phyloP scores from a whole-genome alignment of 495 filamentous ascomycete genomes.

The Halenospora varia region DNA sequence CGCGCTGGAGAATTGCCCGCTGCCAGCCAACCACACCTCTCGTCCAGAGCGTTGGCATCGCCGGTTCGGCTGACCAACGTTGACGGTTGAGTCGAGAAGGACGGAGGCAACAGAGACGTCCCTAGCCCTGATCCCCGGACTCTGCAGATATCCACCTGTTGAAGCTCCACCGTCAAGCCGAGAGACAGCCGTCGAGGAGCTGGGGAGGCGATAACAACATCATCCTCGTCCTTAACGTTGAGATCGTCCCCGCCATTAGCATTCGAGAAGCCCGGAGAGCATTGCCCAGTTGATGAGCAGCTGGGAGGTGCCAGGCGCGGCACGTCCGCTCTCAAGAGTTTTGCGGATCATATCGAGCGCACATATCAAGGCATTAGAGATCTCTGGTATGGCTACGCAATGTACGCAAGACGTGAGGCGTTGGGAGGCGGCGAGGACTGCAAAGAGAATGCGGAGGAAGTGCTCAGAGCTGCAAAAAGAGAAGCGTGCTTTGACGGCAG shows the following conservation, averaged over 20 bases:
- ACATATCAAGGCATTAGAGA: constrained; percentile 1
- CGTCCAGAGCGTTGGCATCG: background rate
- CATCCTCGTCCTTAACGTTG: constrained; percentile 11
- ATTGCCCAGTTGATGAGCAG: constrained; percentile 18
- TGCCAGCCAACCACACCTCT: background rate
- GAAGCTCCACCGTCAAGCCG: background rate
- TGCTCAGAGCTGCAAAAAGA: too few relatives aligned
- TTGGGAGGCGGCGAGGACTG: too few relatives aligned
- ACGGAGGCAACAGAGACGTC: background rate
- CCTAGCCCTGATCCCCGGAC: background rate
- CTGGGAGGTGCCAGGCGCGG: background rate
- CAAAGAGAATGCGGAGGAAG: too few relatives aligned
- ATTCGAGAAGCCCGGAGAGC: constrained; percentile 13
- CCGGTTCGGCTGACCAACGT: background rate
- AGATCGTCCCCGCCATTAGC: constrained; percentile 13
- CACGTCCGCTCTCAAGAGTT: background rate
- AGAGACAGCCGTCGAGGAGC: background rate
- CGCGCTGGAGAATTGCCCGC: background rate
- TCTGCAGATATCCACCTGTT: background rate
- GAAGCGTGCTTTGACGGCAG: background rate
- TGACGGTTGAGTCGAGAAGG: background rate
- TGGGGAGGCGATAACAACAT: constrained; percentile 3
- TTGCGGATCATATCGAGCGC: constrained; percentile 3
- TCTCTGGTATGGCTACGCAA: background rate
- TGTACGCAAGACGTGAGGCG: background rate